Evolutionary conservation across 164 flowering plant species (phyloP).

Genomic region (Santalum album): DNA sequence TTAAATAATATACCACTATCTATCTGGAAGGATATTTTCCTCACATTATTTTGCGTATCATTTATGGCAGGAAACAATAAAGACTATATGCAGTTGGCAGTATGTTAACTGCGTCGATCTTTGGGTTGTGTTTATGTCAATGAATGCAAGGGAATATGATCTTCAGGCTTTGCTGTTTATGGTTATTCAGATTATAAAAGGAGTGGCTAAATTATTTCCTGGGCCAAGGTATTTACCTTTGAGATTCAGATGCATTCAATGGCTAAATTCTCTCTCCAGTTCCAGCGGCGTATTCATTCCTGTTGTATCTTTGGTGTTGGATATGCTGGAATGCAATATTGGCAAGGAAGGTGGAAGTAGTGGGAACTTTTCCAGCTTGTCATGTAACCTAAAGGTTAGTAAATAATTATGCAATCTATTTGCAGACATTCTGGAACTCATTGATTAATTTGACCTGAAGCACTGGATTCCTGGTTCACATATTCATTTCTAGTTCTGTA

Average conservation of each 20-base stretch:
- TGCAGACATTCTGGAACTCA: background rate
- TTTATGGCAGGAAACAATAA: conserved; percentile 56
- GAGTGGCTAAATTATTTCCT: conserved; percentile 62
- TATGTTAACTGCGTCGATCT: conserved; percentile 67
- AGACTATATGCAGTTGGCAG: conserved; percentile 71
- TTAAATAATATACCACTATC: background rate
- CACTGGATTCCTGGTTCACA: background rate
- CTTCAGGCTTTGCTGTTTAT: conserved; percentile 52
- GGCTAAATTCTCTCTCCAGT: conserved; percentile 75
- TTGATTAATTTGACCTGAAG: background rate
- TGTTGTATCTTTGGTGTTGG: conserved; percentile 56
- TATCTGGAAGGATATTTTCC: background rate
- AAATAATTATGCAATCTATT: background rate
- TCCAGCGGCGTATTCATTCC: conserved; percentile 79
- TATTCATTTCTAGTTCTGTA: too few species aligned
- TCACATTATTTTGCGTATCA: conserved; percentile 5
- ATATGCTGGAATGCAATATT: conserved; percentile 49
- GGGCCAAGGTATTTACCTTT: conserved; percentile 78
- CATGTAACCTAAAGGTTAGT: conserved; percentile 59
- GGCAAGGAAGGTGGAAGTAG: conserved; percentile 42
- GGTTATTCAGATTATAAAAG: conserved; percentile 65
- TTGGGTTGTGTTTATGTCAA: conserved; percentile 69
- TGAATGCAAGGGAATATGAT: conserved; percentile 48
- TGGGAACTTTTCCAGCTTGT: conserved; percentile 24
- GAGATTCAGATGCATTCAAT: conserved; percentile 67